A percentile compares a stretch with the other conserved stretches of the same genome.
Conservation (phyloP, 2,329 filamentous ascomycete species). For the Xylaria sp. region DNA sequence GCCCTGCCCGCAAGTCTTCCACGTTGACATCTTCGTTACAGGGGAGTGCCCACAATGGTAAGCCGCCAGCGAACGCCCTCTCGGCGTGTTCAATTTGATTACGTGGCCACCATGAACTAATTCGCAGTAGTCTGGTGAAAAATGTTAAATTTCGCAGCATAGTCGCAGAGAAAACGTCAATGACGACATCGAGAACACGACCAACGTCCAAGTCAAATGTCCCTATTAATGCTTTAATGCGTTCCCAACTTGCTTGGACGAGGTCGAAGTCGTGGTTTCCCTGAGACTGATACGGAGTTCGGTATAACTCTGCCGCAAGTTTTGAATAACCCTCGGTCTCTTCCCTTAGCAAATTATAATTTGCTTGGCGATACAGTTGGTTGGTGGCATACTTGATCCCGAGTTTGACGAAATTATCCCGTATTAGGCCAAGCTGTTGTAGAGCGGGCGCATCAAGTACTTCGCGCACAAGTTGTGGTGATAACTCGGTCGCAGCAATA, state of each 20-base stretch:
- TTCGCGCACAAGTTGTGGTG: conserved; percentile 77
- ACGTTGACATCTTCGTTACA: conserved; percentile 62
- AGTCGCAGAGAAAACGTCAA: conserved; percentile 94
- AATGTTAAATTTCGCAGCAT: conserved; percentile 93
- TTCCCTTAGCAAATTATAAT: conserved; percentile 94
- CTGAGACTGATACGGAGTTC: conserved; percentile 74
- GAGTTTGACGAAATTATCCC: conserved; percentile 84
- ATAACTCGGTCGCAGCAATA: conserved; percentile 77
- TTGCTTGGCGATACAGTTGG: conserved; percentile 91
- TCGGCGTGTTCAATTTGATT: conserved; percentile 60
- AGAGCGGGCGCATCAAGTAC: conserved; percentile 84
- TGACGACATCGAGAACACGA: conserved; percentile 89
- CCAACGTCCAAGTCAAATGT: conserved; percentile 98
- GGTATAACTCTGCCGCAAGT: conserved; percentile 94
- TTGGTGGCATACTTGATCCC: conserved; percentile 93
- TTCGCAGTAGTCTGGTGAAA: conserved; percentile 90
- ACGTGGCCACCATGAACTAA: conserved; percentile 97
- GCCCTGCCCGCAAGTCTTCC: conserved; percentile 74
- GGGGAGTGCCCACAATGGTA: conserved; percentile 89
- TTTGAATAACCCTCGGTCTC: conserved; percentile 98
- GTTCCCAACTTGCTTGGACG: conserved; percentile 87
- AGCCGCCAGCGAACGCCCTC: conserved; percentile 66
- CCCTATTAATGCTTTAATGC: conserved; percentile 92
- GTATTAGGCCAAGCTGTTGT: conserved; percentile 80
- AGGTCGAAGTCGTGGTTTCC: conserved; percentile 79